Base-by-base conservation (phyloP, 2,329 filamentous ascomycete genomes). In the Sporothrix brasiliensis region DNA sequence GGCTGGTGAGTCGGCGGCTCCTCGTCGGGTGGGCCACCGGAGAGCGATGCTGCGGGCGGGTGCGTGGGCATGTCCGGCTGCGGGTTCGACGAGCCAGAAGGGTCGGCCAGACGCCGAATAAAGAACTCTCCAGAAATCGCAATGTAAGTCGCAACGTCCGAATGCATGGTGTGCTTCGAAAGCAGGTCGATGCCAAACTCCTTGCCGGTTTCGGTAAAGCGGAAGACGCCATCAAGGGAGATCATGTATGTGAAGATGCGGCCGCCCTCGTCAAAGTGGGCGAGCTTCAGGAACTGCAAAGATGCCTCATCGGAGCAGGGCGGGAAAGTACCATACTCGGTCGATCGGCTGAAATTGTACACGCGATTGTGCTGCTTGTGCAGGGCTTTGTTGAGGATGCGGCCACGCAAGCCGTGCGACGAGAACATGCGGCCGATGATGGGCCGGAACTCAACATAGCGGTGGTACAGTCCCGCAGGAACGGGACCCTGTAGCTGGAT, bases 141-240 rank as follows among this genome's bases (percentile, higher is more conserved):
- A 73, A 97, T 92, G 78, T 97, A 97, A 2, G 92, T 91, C 49
- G 89, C 91, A 1, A 97, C 94, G 79, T 97, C 90, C 74, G 92
- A 94, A 81, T 98, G 94, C 93, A 98, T 97, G 53, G 93, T 97
- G 79, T 98, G 94, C 79, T 98, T 98, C 79, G 90, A 93, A 76
- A 98, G 81, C 79, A 97, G 84, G 80, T 97, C 94, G 76, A 98
- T 93, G 68, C 94, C 93, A 72, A 97, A 97, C 76, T 97, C 94
- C 76, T 95, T 95, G 41, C 94, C 94, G 0, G 94, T 98, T 79
- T 97, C 94, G 0, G 94, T 97, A 80, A 97, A 97, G 60, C 93
- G 90, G 77, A 96, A 87, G 68, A 94, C 85, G 5, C 91, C 91
- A 77, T 98, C 94, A 7, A 97, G 85, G 0, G 93, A 97, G 27